These are phyloP conservation scores for Hypomontagnella submonticulosa DNA, from an alignment of 495 filamentous ascomycete species.

Conservation along the genomic window DNA sequence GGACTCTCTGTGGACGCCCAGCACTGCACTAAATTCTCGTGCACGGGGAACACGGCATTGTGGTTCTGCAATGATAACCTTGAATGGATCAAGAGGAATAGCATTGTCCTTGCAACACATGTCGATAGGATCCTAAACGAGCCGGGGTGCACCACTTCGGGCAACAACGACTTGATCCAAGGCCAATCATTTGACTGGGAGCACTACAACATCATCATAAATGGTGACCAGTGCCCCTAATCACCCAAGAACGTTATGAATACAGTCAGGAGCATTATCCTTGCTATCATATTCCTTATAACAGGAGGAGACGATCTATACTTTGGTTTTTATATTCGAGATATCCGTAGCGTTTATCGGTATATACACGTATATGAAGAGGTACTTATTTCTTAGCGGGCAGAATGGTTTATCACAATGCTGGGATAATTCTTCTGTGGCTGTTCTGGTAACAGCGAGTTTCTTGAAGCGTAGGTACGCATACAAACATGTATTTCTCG, in stretches of 20 bases:
- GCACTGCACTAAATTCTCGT: constrained; percentile 12
- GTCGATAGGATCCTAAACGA: constrained; percentile 9
- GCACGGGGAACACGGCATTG: constrained; percentile 7
- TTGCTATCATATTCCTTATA: too few relatives aligned
- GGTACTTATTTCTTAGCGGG: too few relatives aligned
- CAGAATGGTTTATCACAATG: too few relatives aligned
- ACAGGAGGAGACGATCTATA: too few relatives aligned
- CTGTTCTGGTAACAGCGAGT: too few relatives aligned
- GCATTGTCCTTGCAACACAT: constrained; percentile 4
- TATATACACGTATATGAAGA: too few relatives aligned
- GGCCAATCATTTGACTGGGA: constrained; percentile 13
- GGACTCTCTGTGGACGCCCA: constrained; percentile 2
- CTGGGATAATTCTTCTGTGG: too few relatives aligned
- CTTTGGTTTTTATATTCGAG: too few relatives aligned
- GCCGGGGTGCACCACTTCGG: constrained; percentile 5
- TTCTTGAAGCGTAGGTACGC: too few relatives aligned
- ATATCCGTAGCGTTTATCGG: too few relatives aligned
- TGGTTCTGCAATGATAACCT: constrained; percentile 32
- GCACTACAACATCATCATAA: constrained; percentile 19
- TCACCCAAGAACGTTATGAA: background rate
- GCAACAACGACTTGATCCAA: constrained; percentile 7
- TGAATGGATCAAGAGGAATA: constrained; percentile 11
- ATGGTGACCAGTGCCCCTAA: constrained; percentile 56
- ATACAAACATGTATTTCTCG: too few relatives aligned
- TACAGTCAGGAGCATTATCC: background rate